Percentiles rank a stretch among this genome's conserved stretches.
Evolutionary conservation across 805 yeast species (phyloP).

Genomic region (Hanseniaspora lindneri): DNA sequence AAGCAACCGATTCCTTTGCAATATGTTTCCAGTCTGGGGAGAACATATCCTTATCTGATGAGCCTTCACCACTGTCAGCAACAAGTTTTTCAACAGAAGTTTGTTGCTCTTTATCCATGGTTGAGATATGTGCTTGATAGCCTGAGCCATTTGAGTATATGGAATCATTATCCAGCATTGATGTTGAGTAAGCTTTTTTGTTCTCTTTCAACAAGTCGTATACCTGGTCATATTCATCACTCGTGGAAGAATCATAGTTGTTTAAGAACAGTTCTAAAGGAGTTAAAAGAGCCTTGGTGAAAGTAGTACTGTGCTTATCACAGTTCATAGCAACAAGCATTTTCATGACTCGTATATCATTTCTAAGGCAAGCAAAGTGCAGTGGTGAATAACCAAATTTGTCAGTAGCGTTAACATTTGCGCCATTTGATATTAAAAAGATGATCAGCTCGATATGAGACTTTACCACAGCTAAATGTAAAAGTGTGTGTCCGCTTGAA

Average conservation of each 20-base stretch:
- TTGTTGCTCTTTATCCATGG: conserved; percentile 21
- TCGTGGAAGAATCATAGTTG: conserved; percentile 22
- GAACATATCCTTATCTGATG: neutral
- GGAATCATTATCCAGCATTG: conserved; percentile 25
- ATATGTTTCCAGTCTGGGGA: neutral
- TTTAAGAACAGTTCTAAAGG: conserved; percentile 28
- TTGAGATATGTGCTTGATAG: conserved; percentile 27
- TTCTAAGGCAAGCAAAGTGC: conserved; percentile 71
- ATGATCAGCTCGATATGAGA: conserved; percentile 54
- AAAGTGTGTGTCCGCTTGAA: conserved; percentile 69
- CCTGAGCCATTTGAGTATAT: conserved; percentile 27
- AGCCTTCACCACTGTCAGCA: neutral
- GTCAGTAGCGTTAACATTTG: conserved; percentile 63
- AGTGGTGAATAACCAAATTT: conserved; percentile 75
- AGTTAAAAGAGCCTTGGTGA: conserved; percentile 21
- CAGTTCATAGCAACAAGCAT: conserved; percentile 55
- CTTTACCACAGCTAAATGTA: conserved; percentile 72
- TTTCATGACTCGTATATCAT: conserved; percentile 55
- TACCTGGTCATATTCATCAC: conserved; percentile 16
- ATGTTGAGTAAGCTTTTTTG: conserved; percentile 22
- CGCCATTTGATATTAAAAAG: conserved; percentile 52
- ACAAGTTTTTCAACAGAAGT: neutral
- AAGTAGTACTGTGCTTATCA: conserved; percentile 28
- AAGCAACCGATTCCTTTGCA: neutral
- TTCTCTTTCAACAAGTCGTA: conserved; percentile 15